A percentile compares a stretch with the other conserved stretches of the same genome.
Conservation (phyloP, 331 rosid species). For the Acacia concinna region DNA sequence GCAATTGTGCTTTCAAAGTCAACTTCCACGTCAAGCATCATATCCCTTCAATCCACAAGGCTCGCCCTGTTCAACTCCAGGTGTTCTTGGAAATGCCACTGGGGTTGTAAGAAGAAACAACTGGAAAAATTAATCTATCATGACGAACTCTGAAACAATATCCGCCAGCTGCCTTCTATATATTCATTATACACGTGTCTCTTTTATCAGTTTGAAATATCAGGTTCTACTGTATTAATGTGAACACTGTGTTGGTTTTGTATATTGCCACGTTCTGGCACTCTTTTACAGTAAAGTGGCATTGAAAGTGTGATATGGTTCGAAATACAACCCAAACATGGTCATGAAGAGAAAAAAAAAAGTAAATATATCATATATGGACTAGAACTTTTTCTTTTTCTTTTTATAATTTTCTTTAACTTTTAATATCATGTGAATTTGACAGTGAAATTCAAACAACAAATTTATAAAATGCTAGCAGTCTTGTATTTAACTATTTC, state of each 20-base stretch:
- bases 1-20: constrained; percentile 74
- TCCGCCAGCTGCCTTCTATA: constrained; percentile 7
- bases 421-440: background rate
- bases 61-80: constrained; percentile 62
- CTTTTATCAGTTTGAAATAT: background rate
- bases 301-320: too few relatives aligned
- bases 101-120: constrained; percentile 68
- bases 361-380: too few relatives aligned
- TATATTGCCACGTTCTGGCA: background rate
- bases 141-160: constrained; percentile 43
- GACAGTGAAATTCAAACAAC: background rate
- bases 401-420: background rate
- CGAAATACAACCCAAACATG: background rate
- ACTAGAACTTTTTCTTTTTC: too few relatives aligned
- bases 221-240: constrained; percentile 14
- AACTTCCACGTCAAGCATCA: constrained; percentile 66
- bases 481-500: too few relatives aligned
- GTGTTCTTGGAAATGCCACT: constrained; percentile 68
- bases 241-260: background rate
- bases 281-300: too few relatives aligned
- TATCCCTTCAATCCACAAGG: constrained; percentile 67
- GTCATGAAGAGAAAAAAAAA: too few relatives aligned
- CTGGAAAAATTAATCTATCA: constrained; percentile 37
- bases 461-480: background rate
- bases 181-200: background rate